Evolutionary conservation across 352 stramenopile species (phyloP).

Genomic region (Pythium dissimile): DNA sequence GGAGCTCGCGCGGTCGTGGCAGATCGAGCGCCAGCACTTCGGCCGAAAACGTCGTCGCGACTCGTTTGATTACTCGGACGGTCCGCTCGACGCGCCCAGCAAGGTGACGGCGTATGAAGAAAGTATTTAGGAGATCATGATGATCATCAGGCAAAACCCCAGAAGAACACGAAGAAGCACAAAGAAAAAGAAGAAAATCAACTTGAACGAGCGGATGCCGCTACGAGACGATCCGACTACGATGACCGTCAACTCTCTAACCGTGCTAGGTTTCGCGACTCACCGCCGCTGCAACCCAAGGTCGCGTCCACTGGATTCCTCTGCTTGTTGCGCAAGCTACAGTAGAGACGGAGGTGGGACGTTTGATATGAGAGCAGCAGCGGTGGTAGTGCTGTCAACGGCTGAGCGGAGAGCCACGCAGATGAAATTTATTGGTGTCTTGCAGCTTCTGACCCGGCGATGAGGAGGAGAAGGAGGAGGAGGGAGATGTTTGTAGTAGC

Average conservation of each 20-base stretch:
- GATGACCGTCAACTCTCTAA: too few relatives aligned
- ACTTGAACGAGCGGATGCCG: too few relatives aligned
- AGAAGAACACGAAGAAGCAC: conserved; percentile 3
- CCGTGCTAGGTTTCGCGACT: too few relatives aligned
- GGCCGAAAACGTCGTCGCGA: conserved; percentile 68
- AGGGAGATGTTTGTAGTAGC: conserved; percentile 14
- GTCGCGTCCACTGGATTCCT: conserved; percentile 8
- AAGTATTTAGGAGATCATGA: conserved; percentile 79
- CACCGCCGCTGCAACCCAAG: too few relatives aligned
- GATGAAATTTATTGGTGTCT: too few relatives aligned
- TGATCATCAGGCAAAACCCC: not conserved
- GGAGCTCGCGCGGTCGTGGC: conserved; percentile 67
- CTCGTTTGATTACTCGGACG: conserved; percentile 75
- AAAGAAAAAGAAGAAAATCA: not conserved
- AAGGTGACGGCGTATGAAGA: conserved; percentile 82
- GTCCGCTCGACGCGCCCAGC: conserved; percentile 43
- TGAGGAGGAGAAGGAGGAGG: not conserved
- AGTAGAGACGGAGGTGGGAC: conserved; percentile 6
- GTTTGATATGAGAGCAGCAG: not conserved
- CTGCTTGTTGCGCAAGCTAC: not conserved
- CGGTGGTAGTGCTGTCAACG: not conserved
- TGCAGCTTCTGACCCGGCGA: too few relatives aligned
- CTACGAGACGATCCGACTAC: too few relatives aligned
- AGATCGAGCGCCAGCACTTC: conserved; percentile 77
- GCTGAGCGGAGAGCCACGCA: not conserved